phyloP scores from a whole-genome alignment of 192 early-diverging fungal genomes.

The Backusella tarrabulga region DNA sequence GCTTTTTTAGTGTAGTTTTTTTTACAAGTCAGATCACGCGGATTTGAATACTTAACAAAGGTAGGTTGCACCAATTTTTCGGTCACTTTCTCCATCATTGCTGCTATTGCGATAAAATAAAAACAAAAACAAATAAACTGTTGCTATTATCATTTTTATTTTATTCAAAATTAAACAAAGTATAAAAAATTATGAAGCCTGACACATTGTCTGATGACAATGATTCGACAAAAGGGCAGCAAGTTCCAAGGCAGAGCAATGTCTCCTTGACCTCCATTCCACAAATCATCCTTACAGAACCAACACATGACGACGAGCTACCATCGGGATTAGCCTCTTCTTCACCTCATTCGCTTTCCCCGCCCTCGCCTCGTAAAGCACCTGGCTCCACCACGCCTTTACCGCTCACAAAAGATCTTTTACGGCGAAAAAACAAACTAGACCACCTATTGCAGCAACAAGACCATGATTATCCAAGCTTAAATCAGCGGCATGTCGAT shows the following conservation, averaged over 20 bases:
- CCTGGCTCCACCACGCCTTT: slow-evolving; percentile 8
- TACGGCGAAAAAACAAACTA: slow-evolving; percentile 30
- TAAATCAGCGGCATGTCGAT: slow-evolving; percentile 7
- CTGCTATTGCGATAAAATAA: neutral
- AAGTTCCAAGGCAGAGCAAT: neutral
- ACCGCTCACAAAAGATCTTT: slow-evolving; percentile 30
- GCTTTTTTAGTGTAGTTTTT: no score
- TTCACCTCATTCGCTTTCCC: neutral
- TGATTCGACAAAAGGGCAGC: neutral
- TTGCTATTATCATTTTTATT: neutral
- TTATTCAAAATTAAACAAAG: neutral
- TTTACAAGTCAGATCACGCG: neutral
- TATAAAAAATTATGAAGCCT: neutral
- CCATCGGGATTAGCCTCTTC: neutral
- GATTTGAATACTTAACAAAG: neutral
- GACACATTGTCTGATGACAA: neutral
- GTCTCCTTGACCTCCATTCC: neutral
- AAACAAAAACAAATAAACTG: neutral
- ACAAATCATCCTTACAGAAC: neutral
- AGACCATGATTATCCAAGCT: neutral
- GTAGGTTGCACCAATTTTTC: neutral
- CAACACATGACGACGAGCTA: neutral
- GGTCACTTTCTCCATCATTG: neutral
- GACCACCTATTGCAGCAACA: slow-evolving; percentile 17
- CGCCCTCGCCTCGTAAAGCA: neutral